Evolutionary conservation across 2,329 filamentous ascomycete genomes (phyloP), one percentile per base, ranked within the genome.

Genomic region (Lizonia empirigonia): DNA sequence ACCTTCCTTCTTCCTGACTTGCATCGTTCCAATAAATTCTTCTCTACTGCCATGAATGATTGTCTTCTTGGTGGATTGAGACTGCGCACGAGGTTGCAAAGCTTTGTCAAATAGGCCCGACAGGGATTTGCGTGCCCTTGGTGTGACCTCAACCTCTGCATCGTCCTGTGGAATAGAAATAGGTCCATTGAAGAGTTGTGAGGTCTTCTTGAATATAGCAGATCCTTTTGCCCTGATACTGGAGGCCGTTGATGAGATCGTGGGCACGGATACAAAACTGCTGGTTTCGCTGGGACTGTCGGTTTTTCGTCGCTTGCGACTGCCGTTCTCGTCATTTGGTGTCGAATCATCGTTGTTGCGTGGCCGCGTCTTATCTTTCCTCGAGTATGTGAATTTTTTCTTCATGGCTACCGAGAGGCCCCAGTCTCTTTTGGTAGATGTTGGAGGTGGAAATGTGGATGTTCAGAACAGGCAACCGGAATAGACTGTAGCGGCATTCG

Each of bases 351-450:
- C 41, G 16, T 55, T 48, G 26, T 50, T 45, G 7, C 41, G 35
- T 19, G 44, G 32, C 19, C 39, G 55, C 10, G 41, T 32, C 52
- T 60, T 64, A 7, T 53, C 53, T n/a, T 55, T 53, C 18, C 30
- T 54, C 10, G 62, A 64, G 44, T 64, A 64, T 6, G 62, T 64
- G 44, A 55, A 49, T 30, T 55, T 63, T n/a, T 23, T 33, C 35
- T 29, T 44, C 45, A 63, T 63, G 19, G 33, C 49, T 44, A 37
- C 44, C 38, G 41, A 46, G 18, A 39, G 44, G 22, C 51, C 29
- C 38, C 48, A 36, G 19, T 41, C 40, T 37, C 50, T 54, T 54
- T 44, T 32, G 33, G 50, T 32, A 19, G 51, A 16, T 42, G 41
- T 48, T 38, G 38, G 34, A 44, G 48, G 53, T 54, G 50, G 51